Conservation (phyloP, 2,329 filamentous ascomycete genomes). For the Aspergillaceae sp. region DNA sequence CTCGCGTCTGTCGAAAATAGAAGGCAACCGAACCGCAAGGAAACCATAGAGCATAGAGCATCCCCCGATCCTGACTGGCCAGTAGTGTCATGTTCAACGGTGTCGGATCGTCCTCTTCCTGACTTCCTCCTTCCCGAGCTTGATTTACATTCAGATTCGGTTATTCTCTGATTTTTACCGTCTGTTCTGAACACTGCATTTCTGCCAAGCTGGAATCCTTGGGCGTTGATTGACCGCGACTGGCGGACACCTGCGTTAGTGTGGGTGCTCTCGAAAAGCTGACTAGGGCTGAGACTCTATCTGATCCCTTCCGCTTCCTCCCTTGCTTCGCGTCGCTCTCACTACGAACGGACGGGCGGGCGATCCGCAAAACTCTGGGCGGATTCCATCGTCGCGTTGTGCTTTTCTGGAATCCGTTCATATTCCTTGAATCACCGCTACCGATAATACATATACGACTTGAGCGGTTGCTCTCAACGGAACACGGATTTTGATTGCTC, state of each 20-base stretch:
- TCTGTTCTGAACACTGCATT: conserved; percentile 12
- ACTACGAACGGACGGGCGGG: not conserved
- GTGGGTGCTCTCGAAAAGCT: conserved; percentile 7
- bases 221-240: conserved; percentile 13
- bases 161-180: not conserved
- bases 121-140: not conserved
- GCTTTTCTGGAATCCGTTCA: conserved; percentile 1
- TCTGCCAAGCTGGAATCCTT: conserved; percentile 14
- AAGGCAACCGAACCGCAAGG: not conserved
- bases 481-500: not conserved
- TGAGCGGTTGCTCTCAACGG: too few species aligned
- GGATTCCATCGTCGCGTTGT: not conserved
- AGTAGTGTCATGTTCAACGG: not conserved
- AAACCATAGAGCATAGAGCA: not conserved
- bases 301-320: conserved; percentile 14
- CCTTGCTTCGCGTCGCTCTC: conserved; percentile 12
- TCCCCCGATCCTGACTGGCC: not conserved
- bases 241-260: conserved; percentile 20
- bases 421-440: conserved; percentile 1
- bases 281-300: conserved; percentile 17
- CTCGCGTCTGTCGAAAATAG: not conserved
- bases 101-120: not conserved
- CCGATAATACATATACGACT: not conserved
- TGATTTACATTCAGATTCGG: not conserved
- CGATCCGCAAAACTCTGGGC: not conserved